phyloP scores from a whole-genome alignment of 2,329 filamentous ascomycete genomes.

The Colletotrichum ledebouriae region DNA sequence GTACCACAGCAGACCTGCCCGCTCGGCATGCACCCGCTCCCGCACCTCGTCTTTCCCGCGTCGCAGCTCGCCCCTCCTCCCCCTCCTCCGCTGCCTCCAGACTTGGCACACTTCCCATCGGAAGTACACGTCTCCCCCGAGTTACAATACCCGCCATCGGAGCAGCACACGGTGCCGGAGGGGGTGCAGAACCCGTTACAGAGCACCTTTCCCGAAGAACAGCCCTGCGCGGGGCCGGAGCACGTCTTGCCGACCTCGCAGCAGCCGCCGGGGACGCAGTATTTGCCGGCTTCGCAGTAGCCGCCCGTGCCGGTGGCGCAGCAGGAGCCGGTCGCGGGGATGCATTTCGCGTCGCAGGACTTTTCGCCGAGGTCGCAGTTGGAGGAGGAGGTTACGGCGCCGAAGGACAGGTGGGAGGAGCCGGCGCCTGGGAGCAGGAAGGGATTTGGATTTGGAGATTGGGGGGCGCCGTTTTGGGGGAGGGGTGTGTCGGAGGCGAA shows the following conservation, averaged over 20 bases:
- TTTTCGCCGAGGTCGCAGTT: conserved; percentile 45
- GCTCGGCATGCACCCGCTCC: conserved; percentile 47
- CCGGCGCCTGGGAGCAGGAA: conserved; percentile 44
- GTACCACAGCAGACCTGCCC: conserved; percentile 47
- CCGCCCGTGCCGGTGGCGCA: conserved; percentile 48
- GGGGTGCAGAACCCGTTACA: conserved; percentile 52
- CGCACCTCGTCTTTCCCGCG: conserved; percentile 44
- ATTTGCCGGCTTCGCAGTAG: conserved; percentile 50
- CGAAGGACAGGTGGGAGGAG: conserved; percentile 44
- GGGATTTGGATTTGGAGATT: background rate
- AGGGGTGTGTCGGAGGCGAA: background rate
- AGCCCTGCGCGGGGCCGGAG: conserved; percentile 47
- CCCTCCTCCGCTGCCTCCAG: conserved; percentile 44
- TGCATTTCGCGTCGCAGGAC: conserved; percentile 50
- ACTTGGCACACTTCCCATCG: conserved; percentile 44
- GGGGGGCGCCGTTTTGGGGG: conserved; percentile 12
- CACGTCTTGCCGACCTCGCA: conserved; percentile 51
- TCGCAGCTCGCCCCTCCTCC: conserved; percentile 38
- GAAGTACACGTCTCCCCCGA: conserved; percentile 48
- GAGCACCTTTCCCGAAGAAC: conserved; percentile 45
- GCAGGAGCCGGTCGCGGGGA: conserved; percentile 49
- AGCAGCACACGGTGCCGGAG: conserved; percentile 49
- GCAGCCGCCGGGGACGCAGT: conserved; percentile 50
- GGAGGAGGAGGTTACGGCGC: conserved; percentile 37
- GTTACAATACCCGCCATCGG: conserved; percentile 48